These are phyloP conservation scores for Chalaropsis ovoidea DNA, from an alignment of 2,329 filamentous ascomycete species.

Conservation along the genomic window DNA sequence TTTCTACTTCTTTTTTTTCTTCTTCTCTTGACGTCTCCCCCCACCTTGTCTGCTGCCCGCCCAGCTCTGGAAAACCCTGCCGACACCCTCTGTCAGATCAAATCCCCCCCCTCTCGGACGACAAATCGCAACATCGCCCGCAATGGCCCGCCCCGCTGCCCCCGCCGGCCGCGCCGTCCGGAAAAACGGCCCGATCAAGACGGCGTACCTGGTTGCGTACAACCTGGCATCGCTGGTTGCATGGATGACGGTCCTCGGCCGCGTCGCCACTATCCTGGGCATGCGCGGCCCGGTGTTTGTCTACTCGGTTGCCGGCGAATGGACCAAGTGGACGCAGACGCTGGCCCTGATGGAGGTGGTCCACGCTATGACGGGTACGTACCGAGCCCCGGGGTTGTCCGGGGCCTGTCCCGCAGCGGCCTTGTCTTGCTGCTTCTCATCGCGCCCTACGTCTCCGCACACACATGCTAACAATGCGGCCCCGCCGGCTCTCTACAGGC, in stretches of 20 bases:
- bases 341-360: conserved; percentile 72
- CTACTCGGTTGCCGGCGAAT: conserved; percentile 53
- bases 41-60: background rate
- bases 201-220: conserved; percentile 71
- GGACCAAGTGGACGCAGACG: conserved; percentile 72
- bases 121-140: background rate
- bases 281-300: conserved; percentile 48
- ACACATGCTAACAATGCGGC: conserved; percentile 15
- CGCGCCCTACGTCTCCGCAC: background rate
- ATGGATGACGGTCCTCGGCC: conserved; percentile 67
- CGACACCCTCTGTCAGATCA: background rate
- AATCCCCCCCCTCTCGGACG: background rate
- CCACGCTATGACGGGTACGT: conserved; percentile 65
- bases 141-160: conserved; percentile 12
- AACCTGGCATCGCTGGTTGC: conserved; percentile 67
- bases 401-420: background rate
- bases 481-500: conserved; percentile 40
- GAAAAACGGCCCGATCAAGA: conserved; percentile 36
- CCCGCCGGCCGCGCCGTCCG: conserved; percentile 27
- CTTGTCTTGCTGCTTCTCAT: background rate
- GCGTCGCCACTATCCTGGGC: conserved; percentile 49
- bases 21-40: background rate
- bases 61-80: background rate
- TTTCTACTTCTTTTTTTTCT: background rate
- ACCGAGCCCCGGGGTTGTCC: background rate